A percentile compares a stretch with the other conserved stretches of the same genome.
Conservation (phyloP, 768 basidiomycete genomes). For the Trichaptum fuscoviolaceum region DNA sequence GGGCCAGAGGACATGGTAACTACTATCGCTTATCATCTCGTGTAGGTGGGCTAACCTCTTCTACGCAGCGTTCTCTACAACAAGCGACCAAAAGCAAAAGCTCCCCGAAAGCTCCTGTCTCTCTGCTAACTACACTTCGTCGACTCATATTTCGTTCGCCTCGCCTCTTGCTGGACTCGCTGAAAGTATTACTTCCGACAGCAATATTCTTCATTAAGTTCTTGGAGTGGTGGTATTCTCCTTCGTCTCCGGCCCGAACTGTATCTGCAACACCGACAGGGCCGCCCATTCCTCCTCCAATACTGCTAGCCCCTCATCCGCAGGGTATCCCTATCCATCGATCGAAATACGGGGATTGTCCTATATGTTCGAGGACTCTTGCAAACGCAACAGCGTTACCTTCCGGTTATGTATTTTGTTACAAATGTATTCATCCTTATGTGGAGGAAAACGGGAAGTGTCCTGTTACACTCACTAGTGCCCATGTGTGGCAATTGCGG, state of each 20-base stretch:
- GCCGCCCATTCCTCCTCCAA: slow-evolving; percentile 72
- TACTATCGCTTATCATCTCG: slow-evolving; percentile 18
- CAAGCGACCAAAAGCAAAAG: slow-evolving; percentile 5
- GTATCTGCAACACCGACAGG: slow-evolving; percentile 56
- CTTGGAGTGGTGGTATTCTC: slow-evolving; percentile 99
- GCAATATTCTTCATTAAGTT: slow-evolving; percentile 96
- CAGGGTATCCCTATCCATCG: slow-evolving; percentile 60
- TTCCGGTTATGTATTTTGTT: slow-evolving; percentile 94
- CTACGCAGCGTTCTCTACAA: slow-evolving; percentile 22
- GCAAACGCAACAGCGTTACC: slow-evolving; percentile 88
- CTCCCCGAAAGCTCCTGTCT: background rate
- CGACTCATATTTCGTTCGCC: slow-evolving; percentile 50
- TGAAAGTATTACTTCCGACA: slow-evolving; percentile 75
- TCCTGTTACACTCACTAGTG: slow-evolving; percentile 79
- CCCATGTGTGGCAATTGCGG: slow-evolving; percentile 75
- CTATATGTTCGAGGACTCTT: slow-evolving; percentile 66
- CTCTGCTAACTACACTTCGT: slow-evolving; percentile 37
- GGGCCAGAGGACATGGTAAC: slow-evolving; percentile 72
- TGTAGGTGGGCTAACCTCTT: background rate
- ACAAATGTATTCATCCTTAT: slow-evolving; percentile 82
- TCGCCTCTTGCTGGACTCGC: slow-evolving; percentile 65
- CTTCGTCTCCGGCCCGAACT: slow-evolving; percentile 79
- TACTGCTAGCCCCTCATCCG: slow-evolving; percentile 69
- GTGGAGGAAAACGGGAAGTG: slow-evolving; percentile 75
- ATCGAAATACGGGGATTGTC: slow-evolving; percentile 74